Conservation (phyloP, 192 early-diverging fungal genomes). For the Podila clonocystis region DNA sequence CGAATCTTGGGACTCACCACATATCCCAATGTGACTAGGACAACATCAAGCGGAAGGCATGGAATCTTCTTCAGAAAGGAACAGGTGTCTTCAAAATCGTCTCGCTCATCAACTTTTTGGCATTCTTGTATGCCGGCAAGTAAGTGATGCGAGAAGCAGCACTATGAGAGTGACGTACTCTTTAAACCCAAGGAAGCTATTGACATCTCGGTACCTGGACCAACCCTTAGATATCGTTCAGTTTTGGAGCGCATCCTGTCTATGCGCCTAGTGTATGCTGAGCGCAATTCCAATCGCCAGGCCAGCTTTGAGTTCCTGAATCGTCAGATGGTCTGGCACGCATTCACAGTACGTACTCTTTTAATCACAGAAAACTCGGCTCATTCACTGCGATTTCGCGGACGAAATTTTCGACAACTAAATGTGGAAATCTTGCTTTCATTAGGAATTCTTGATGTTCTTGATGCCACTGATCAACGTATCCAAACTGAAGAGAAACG, state of each 20-base stretch:
- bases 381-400: too few relatives aligned
- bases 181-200: not conserved
- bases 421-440: not conserved
- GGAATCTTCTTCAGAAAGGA: conserved; percentile 65
- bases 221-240: conserved; percentile 72
- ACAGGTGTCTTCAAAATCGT: conserved; percentile 70
- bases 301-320: conserved; percentile 95
- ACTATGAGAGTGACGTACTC: not conserved
- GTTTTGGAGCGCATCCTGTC: conserved; percentile 81
- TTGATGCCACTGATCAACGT: conserved; percentile 83
- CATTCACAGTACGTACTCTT: conserved; percentile 74
- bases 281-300: conserved; percentile 75
- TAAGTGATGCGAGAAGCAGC: conserved; percentile 38
- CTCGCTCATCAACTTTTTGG: conserved; percentile 83
- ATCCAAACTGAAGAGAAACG: conserved; percentile 61
- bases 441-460: conserved; percentile 89
- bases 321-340: conserved; percentile 93
- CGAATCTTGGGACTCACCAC: not conserved
- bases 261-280: conserved; percentile 85
- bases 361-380: not conserved
- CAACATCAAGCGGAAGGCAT: conserved; percentile 60
- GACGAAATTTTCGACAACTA: too few relatives aligned
- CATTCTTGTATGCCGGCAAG: conserved; percentile 86
- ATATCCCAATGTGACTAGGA: conserved; percentile 16
- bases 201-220: not conserved